phyloP scores from a whole-genome alignment of 164 flowering plant species.

The Nelumbo lutea region DNA sequence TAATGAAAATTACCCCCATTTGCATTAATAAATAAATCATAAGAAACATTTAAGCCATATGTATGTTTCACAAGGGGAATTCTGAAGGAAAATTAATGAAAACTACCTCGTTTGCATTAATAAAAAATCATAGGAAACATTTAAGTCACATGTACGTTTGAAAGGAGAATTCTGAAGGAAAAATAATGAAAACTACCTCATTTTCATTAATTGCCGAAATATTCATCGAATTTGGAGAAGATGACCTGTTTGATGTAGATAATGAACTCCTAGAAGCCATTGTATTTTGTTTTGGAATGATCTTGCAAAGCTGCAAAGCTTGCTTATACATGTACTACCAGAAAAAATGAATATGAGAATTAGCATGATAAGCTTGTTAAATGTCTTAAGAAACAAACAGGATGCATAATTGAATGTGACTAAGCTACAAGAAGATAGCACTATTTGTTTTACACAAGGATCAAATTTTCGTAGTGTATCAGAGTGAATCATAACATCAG shows the following conservation, averaged over 20 bases:
- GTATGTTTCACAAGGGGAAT: too few species aligned
- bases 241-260: slow-evolving; percentile 61
- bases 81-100: too few species aligned
- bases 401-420: background rate
- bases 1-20: too few species aligned
- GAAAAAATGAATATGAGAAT: slow-evolving; percentile 7
- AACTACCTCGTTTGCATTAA: too few species aligned
- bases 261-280: slow-evolving; percentile 57
- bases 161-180: background rate
- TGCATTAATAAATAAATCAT: too few species aligned
- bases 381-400: background rate
- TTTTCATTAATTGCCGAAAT: slow-evolving; percentile 71
- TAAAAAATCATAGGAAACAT: background rate
- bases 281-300: slow-evolving; percentile 60
- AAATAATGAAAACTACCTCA: slow-evolving; percentile 50
- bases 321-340: slow-evolving; percentile 76
- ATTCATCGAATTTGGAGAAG: slow-evolving; percentile 76
- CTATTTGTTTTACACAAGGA: too few species aligned
- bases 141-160: background rate
- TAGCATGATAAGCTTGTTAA: background rate
- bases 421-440: background rate
- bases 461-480: too few species aligned
- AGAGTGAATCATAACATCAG: too few species aligned
- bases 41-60: background rate
- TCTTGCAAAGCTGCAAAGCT: slow-evolving; percentile 81